phyloP scores from a whole-genome alignment of 139 green algal species.

The Asterochloris sp. region DNA sequence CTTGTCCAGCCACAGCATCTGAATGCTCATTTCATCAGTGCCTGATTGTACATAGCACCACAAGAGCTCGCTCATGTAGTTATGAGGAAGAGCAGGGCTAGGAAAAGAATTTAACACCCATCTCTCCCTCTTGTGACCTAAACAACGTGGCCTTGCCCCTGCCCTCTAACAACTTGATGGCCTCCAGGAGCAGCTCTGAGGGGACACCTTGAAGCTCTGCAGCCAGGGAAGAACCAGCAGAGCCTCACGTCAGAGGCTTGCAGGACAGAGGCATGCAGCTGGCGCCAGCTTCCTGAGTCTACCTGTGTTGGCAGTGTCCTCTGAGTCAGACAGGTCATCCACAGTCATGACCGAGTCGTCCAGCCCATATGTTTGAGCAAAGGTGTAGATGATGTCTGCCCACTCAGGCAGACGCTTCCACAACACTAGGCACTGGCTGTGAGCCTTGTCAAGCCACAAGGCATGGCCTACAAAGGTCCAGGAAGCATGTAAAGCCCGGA shows the following conservation, averaged over 20 bases:
- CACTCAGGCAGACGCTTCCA: slow-evolving; percentile 62
- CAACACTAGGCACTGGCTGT: slow-evolving; percentile 44
- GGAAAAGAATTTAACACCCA: slow-evolving; percentile 19
- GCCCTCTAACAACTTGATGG: slow-evolving; percentile 53
- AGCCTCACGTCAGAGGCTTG: neutral
- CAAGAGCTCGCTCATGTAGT: neutral
- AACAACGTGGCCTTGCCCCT: slow-evolving; percentile 52
- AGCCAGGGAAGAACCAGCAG: neutral
- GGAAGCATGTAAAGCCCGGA: neutral
- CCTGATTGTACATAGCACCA: too few species aligned
- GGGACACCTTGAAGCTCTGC: slow-evolving; percentile 60
- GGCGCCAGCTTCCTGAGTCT: neutral
- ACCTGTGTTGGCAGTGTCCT: slow-evolving; percentile 40
- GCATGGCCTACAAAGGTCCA: slow-evolving; percentile 25
- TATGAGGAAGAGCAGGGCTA: neutral
- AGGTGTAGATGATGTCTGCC: slow-evolving; percentile 48
- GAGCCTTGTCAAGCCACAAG: slow-evolving; percentile 55
- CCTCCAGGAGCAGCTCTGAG: slow-evolving; percentile 50
- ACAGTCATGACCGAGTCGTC: slow-evolving; percentile 64
- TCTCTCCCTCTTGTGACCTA: slow-evolving; percentile 1
- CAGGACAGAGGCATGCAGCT: neutral
- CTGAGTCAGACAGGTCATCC: slow-evolving; percentile 44
- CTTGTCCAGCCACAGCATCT: too few species aligned
- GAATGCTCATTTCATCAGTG: too few species aligned
- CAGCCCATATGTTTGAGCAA: slow-evolving; percentile 46